A percentile compares a stretch with the other conserved stretches of the same genome.
These are phyloP conservation scores for Ustilago curta DNA, from an alignment of 1,284 basidiomycete genomes.

Conservation along the genomic window DNA sequence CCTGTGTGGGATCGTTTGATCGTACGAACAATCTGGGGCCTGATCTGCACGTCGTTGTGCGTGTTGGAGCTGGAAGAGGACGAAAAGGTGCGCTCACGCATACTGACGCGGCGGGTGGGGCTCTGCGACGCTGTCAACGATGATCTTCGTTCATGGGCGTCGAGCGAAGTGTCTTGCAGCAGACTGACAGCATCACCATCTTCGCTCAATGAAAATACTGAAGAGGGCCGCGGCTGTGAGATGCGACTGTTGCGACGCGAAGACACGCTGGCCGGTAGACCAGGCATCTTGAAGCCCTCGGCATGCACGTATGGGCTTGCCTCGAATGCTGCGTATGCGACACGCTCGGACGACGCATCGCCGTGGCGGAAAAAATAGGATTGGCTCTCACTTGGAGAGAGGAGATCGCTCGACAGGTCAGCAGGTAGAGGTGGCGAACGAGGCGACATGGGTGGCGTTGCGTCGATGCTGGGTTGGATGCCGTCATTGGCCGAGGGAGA, in stretches of 20 bases:
- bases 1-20: slow-evolving; percentile 30
- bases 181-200: slow-evolving; percentile 29
- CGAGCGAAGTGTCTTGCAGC: slow-evolving; percentile 22
- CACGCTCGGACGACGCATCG: slow-evolving; percentile 22
- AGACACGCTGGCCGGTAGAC: slow-evolving; percentile 33
- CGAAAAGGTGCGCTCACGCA: slow-evolving; percentile 22
- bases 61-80: slow-evolving; percentile 27
- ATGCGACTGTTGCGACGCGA: slow-evolving; percentile 35
- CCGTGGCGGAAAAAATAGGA: slow-evolving; percentile 22
- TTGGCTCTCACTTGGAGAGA: slow-evolving; percentile 22
- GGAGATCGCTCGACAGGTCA: slow-evolving; percentile 8
- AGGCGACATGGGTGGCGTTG: slow-evolving; percentile 19
- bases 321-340: slow-evolving; percentile 13
- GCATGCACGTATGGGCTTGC: slow-evolving; percentile 20
- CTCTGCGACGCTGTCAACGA: slow-evolving; percentile 22
- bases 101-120: slow-evolving; percentile 12
- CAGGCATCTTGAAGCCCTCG: slow-evolving; percentile 38
- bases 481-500: slow-evolving; percentile 17
- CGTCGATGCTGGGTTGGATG: background rate
- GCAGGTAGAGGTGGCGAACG: slow-evolving; percentile 5
- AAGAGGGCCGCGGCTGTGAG: slow-evolving; percentile 26
- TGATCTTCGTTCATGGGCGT: slow-evolving; percentile 15
- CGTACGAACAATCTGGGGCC: slow-evolving; percentile 38
- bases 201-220: slow-evolving; percentile 36
- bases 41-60: slow-evolving; percentile 35